A percentile compares a stretch with the other conserved stretches of the same genome.
Evolutionary conservation across 2,329 filamentous ascomycete genomes (phyloP).

Genomic region (Trichophyton equinum): DNA sequence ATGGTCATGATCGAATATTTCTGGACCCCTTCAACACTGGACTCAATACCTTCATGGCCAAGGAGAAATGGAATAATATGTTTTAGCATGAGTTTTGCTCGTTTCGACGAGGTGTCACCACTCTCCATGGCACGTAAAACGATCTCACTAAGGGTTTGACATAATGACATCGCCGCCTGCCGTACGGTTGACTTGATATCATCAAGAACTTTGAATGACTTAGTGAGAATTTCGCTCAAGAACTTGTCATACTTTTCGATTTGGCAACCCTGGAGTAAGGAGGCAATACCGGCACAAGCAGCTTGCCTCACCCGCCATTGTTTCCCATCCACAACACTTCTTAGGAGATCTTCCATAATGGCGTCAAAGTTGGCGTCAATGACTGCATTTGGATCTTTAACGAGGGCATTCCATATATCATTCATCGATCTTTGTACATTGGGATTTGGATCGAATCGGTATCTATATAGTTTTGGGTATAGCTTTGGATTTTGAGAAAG

Average conservation of each 20-base stretch:
- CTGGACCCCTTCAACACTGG: conserved; percentile 75
- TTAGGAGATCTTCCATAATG: conserved; percentile 77
- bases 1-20: conserved; percentile 71
- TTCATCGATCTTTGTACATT: conserved; percentile 95
- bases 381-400: conserved; percentile 68
- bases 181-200: conserved; percentile 91
- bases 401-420: conserved; percentile 92
- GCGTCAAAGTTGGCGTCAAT: conserved; percentile 73
- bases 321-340: conserved; percentile 64
- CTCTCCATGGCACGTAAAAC: conserved; percentile 77
- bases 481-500: conserved; percentile 77
- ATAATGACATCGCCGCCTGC: conserved; percentile 65
- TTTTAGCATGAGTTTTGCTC: conserved; percentile 66
- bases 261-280: conserved; percentile 70
- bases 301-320: conserved; percentile 93
- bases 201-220: conserved; percentile 81
- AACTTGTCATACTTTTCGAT: conserved; percentile 70
- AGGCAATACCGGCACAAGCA: conserved; percentile 77
- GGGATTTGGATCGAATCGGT: conserved; percentile 85
- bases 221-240: conserved; percentile 71
- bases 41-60: conserved; percentile 80
- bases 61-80: conserved; percentile 83
- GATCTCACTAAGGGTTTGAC: conserved; percentile 70
- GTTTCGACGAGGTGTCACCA: conserved; percentile 51
- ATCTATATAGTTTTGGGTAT: conserved; percentile 88